Conservation (phyloP, 257 asterid species). For the Solanum pimpinellifolium region DNA sequence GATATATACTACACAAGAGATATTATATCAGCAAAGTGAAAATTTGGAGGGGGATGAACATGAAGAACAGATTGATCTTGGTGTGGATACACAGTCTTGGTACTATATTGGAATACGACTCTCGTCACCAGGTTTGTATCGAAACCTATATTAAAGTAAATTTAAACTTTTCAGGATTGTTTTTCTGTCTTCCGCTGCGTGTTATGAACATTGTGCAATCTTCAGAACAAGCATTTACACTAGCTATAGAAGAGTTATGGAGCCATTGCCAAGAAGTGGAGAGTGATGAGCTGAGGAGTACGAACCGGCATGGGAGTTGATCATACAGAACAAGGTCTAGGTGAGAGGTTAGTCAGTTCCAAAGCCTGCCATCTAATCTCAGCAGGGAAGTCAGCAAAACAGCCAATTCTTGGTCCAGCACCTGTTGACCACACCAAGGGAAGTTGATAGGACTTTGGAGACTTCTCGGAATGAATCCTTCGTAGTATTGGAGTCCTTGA, state of each 20-base stretch:
- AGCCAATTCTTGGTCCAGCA: constrained; percentile 90
- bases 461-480: constrained; percentile 69
- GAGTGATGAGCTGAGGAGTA: constrained; percentile 10
- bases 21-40: no score
- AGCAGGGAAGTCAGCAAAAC: constrained; percentile 75
- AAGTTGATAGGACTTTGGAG: constrained; percentile 59
- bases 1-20: no score
- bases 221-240: neutral
- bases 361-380: constrained; percentile 77
- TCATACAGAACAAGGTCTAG: constrained; percentile 20
- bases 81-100: neutral
- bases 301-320: constrained; percentile 20
- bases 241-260: neutral
- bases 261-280: neutral
- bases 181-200: neutral
- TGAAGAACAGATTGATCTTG: no score
- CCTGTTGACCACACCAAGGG: constrained; percentile 72
- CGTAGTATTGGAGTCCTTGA: constrained; percentile 45
- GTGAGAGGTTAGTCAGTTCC: constrained; percentile 78
- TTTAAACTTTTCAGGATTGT: neutral
- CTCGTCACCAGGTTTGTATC: neutral
- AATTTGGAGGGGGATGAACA: no score
- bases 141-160: neutral
- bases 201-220: neutral
- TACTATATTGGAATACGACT: neutral